Percentiles rank a stretch among this genome's conserved stretches.
These are phyloP conservation scores for Lichtheimia corymbifera DNA, from an alignment of 371 early-diverging fungal genomes.

Conservation along the genomic window DNA sequence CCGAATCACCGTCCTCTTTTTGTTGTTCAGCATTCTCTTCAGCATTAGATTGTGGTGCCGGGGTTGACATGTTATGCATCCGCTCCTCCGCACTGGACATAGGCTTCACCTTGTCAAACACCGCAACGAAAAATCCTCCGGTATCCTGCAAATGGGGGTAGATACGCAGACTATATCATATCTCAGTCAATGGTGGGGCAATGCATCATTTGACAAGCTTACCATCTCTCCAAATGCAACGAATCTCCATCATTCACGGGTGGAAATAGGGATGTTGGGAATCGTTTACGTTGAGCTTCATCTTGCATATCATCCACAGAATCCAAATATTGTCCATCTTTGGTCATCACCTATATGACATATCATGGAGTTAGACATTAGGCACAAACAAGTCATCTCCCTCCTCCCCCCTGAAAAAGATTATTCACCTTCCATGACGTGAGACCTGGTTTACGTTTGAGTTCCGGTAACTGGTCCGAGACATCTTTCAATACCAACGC, in stretches of 20 bases:
- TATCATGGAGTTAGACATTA: neutral
- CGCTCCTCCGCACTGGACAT: conserved; percentile 49
- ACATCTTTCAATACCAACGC: conserved; percentile 85
- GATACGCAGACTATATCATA: conserved; percentile 73
- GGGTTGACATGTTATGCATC: neutral
- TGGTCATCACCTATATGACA: conserved; percentile 46
- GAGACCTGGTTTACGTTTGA: conserved; percentile 83
- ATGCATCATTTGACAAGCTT: conserved; percentile 11
- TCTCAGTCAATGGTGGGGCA: neutral
- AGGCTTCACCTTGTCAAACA: conserved; percentile 85
- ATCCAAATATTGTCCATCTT: conserved; percentile 58
- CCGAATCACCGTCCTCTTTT: neutral
- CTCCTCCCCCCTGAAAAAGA: neutral
- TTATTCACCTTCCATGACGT: conserved; percentile 81
- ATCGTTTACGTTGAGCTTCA: conserved; percentile 43
- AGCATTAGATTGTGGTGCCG: conserved; percentile 9
- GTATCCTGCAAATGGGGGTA: conserved; percentile 97
- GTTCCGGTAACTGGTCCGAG: conserved; percentile 65
- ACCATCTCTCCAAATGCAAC: conserved; percentile 83
- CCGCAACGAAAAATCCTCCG: conserved; percentile 99
- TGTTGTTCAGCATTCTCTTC: conserved; percentile 17
- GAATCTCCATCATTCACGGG: conserved; percentile 64
- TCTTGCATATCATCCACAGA: conserved; percentile 60
- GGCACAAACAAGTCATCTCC: neutral
- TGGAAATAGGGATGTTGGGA: conserved; percentile 70